Conservation (phyloP, 108 stramenopile species). For the Skeletonema grethae region DNA sequence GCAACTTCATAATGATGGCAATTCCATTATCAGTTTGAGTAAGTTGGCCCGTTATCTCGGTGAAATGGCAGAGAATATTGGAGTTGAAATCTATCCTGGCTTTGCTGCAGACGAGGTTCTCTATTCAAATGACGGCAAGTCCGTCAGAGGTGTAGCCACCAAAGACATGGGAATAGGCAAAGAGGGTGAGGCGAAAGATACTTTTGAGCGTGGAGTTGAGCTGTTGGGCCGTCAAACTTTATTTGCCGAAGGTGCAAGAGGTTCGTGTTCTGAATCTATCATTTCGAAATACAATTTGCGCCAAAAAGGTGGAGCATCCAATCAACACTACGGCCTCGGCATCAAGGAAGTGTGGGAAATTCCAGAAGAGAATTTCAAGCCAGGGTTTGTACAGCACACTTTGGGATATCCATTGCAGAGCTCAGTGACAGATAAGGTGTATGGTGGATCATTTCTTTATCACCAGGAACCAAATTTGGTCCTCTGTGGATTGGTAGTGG, state of each 20-base stretch:
- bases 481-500: constrained; percentile 94
- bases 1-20: constrained; percentile 96
- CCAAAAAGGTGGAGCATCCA: constrained; percentile 58
- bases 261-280: constrained; percentile 92
- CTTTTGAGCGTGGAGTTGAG: constrained; percentile 97
- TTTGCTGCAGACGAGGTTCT: constrained; percentile 96
- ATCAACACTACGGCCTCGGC: constrained; percentile 97
- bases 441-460: constrained; percentile 97
- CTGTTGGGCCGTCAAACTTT: constrained; percentile 94
- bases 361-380: constrained; percentile 85
- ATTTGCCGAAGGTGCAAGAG: constrained; percentile 98
- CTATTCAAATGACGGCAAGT: constrained; percentile 55
- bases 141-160: constrained; percentile 93
- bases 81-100: constrained; percentile 98
- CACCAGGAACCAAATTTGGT: constrained; percentile 95
- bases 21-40: constrained; percentile 92
- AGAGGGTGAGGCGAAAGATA: constrained; percentile 88
- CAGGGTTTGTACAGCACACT: constrained; percentile 97
- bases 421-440: constrained; percentile 71
- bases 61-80: constrained; percentile 93
- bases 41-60: constrained; percentile 96
- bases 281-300: constrained; percentile 92
- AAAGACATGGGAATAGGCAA: constrained; percentile 97
- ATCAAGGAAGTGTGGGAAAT: constrained; percentile 99
- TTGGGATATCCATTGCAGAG: constrained; percentile 95